Evolutionary conservation across 2,329 filamentous ascomycete genomes (phyloP).

Genomic region (Colletotrichum euphorbiae): DNA sequence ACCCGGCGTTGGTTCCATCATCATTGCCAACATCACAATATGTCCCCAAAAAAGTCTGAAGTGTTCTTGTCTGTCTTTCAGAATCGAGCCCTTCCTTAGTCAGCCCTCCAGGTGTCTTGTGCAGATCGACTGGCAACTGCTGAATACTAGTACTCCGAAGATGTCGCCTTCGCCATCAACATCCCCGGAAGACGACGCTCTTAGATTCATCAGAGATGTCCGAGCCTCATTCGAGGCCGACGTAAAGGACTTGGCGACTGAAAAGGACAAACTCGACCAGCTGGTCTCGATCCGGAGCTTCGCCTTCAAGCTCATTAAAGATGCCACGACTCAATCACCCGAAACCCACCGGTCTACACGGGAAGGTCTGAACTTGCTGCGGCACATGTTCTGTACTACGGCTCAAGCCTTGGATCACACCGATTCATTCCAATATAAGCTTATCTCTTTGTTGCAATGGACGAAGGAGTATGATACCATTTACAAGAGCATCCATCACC

Average conservation of each 20-base stretch:
- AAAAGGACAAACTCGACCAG: not conserved
- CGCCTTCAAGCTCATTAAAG: conserved; percentile 5
- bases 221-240: not conserved
- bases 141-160: too few species aligned
- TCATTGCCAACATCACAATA: too few species aligned
- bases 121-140: too few species aligned
- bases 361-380: not conserved
- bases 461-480: not conserved
- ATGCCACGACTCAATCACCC: not conserved
- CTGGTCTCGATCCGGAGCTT: conserved; percentile 15
- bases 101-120: too few species aligned
- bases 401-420: not conserved
- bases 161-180: too few species aligned
- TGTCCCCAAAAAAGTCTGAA: too few species aligned
- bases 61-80: too few species aligned
- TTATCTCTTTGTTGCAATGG: not conserved
- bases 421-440: not conserved
- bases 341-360: not conserved
- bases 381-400: not conserved
- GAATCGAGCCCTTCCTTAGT: too few species aligned
- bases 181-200: not conserved
- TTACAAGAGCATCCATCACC: not conserved
- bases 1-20: too few species aligned
- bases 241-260: not conserved
- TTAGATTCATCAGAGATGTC: not conserved